A percentile compares a stretch with the other conserved stretches of the same genome.
These are phyloP conservation scores for Tremellales sp. DNA, from an alignment of 1,284 basidiomycete species.

Conservation along the genomic window DNA sequence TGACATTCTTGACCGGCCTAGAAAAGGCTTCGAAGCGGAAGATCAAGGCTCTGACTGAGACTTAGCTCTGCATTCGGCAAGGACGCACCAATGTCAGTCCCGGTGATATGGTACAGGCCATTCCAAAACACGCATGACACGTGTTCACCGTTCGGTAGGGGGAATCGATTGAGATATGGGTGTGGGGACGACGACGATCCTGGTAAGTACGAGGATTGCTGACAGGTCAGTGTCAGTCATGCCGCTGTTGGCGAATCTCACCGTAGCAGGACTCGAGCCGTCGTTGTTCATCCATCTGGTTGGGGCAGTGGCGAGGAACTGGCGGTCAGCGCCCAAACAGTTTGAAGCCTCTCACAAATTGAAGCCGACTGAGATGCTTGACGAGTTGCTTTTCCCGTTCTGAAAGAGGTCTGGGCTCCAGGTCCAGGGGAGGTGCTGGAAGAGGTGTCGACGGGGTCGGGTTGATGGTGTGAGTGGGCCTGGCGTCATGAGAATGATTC, in stretches of 20 bases:
- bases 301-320: constrained; percentile 72
- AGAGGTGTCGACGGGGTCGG: constrained; percentile 19
- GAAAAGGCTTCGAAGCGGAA: constrained; percentile 87
- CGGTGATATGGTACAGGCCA: constrained; percentile 83
- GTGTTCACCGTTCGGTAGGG: constrained; percentile 76
- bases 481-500: too few species aligned
- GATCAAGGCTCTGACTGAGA: constrained; percentile 72
- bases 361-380: constrained; percentile 38
- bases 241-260: constrained; percentile 12
- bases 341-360: constrained; percentile 38
- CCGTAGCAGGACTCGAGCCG: constrained; percentile 1
- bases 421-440: constrained; percentile 18
- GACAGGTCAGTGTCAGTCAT: constrained; percentile 19
- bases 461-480: constrained; percentile 11
- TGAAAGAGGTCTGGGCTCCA: constrained; percentile 27
- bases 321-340: neutral
- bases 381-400: constrained; percentile 31
- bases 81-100: constrained; percentile 57
- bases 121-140: constrained; percentile 87
- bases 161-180: constrained; percentile 76
- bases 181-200: constrained; percentile 44
- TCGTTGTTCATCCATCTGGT: constrained; percentile 41
- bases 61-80: neutral
- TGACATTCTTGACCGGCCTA: constrained; percentile 41
- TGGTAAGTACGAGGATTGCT: constrained; percentile 37